Percentiles rank a stretch among this genome's conserved stretches.
These are phyloP conservation scores for Jackrogersella minutella DNA, from an alignment of 495 filamentous ascomycete species.

Conservation along the genomic window DNA sequence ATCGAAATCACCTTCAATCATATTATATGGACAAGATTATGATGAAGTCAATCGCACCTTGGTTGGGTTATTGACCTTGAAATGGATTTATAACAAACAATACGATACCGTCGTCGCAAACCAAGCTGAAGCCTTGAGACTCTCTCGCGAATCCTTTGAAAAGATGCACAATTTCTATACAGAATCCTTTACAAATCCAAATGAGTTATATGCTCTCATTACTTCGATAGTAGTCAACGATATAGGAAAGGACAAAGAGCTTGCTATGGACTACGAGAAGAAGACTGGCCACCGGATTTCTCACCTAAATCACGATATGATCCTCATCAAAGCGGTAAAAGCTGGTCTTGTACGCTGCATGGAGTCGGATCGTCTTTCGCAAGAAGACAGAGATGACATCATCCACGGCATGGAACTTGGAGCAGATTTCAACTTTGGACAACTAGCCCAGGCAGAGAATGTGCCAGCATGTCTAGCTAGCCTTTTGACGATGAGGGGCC, in stretches of 20 bases:
- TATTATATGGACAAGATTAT: constrained; percentile 41
- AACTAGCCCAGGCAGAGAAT: constrained; percentile 53
- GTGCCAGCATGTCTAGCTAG: constrained; percentile 42
- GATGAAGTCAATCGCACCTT: constrained; percentile 52
- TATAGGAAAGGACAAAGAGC: constrained; percentile 49
- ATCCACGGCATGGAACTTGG: constrained; percentile 55
- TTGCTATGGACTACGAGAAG: constrained; percentile 41
- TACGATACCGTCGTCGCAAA: constrained; percentile 42
- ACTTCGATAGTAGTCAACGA: constrained; percentile 52
- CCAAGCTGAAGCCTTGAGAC: constrained; percentile 32
- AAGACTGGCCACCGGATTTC: constrained; percentile 40
- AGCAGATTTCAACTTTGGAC: constrained; percentile 55
- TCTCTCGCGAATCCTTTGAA: constrained; percentile 38
- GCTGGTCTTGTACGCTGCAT: constrained; percentile 42
- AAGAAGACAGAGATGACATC: constrained; percentile 41
- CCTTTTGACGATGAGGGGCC: constrained; percentile 38
- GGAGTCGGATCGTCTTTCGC: constrained; percentile 34
- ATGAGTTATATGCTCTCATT: constrained; percentile 47
- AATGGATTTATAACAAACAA: constrained; percentile 46
- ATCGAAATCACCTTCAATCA: constrained; percentile 39
- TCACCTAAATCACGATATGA: constrained; percentile 46
- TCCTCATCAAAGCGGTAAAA: constrained; percentile 47
- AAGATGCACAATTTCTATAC: constrained; percentile 25
- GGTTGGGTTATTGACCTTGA: constrained; percentile 44
- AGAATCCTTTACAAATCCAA: not conserved